A percentile compares a stretch with the other conserved stretches of the same genome.
These are phyloP conservation scores for Gynandropsis gynandra DNA, from an alignment of 345 rosid genomes.

Conservation along the genomic window DNA sequence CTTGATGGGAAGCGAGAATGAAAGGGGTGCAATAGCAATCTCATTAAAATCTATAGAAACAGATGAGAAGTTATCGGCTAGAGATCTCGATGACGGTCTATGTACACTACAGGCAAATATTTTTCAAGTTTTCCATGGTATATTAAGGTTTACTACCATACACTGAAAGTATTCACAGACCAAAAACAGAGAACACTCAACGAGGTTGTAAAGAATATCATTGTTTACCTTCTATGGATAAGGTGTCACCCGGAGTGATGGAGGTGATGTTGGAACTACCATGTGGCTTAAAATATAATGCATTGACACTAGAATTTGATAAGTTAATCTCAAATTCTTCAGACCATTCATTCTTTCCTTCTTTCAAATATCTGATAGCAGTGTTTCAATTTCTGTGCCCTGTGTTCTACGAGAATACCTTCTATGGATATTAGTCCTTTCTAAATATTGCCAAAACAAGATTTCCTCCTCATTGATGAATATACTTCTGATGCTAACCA, in stretches of 20 bases:
- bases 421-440: conserved; percentile 17
- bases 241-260: conserved; percentile 84
- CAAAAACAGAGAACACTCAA: conserved; percentile 38
- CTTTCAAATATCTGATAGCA: too few species aligned
- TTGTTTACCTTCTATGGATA: conserved; percentile 80
- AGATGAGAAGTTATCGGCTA: conserved; percentile 24
- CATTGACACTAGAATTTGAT: conserved; percentile 79
- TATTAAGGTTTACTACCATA: conserved; percentile 77
- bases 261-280: conserved; percentile 82
- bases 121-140: conserved; percentile 98
- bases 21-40: conserved; percentile 93
- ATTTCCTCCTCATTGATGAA: conserved; percentile 87
- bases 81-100: conserved; percentile 21
- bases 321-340: conserved; percentile 45
- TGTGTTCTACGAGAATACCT: neutral
- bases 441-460: conserved; percentile 38
- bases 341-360: neutral
- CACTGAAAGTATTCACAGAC: conserved; percentile 65
- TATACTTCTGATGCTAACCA: conserved; percentile 99
- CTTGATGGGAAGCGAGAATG: conserved; percentile 96
- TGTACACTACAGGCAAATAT: conserved; percentile 56
- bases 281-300: conserved; percentile 59
- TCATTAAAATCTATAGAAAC: conserved; percentile 52
- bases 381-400: too few species aligned
- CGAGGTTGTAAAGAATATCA: conserved; percentile 58